Evolutionary conservation across 495 filamentous ascomycete species (phyloP).

Genomic region (Aspergillus funiculosus): DNA sequence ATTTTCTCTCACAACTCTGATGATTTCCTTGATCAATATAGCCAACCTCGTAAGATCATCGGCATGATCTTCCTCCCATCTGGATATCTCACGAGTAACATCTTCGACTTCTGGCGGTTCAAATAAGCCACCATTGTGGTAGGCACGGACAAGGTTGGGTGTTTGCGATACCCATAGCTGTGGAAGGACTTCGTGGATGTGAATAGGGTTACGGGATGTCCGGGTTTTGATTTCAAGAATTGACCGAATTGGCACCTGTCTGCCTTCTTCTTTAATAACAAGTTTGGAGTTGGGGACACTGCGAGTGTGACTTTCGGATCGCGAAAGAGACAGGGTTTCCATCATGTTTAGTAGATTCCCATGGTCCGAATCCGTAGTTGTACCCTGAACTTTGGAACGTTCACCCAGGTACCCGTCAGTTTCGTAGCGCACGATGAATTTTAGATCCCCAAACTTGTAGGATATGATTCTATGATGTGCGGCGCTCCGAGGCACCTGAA

Average conservation of each 20-base stretch:
- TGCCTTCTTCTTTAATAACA: conserved; percentile 29
- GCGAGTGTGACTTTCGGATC: no score
- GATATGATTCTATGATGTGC: conserved; percentile 46
- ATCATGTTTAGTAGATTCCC: conserved; percentile 24
- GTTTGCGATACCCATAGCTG: conserved; percentile 51
- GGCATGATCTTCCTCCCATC: conserved; percentile 37
- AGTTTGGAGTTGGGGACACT: conserved; percentile 23
- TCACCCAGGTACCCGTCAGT: conserved; percentile 39
- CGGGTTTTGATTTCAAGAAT: conserved; percentile 50
- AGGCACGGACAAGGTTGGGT: conserved; percentile 43
- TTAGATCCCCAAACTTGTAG: conserved; percentile 41
- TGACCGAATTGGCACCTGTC: conserved; percentile 27
- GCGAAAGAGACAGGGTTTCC: conserved; percentile 28
- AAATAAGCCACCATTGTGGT: conserved; percentile 41
- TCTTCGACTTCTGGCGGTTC: conserved; percentile 31
- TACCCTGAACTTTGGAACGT: not conserved
- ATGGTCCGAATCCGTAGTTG: conserved; percentile 2
- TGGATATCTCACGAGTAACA: conserved; percentile 27
- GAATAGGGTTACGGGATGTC: conserved; percentile 28
- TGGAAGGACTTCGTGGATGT: conserved; percentile 32
- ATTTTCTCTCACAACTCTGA: conserved; percentile 23
- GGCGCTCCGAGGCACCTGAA: conserved; percentile 32
- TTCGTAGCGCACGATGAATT: conserved; percentile 43
- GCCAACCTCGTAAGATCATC: conserved; percentile 28
- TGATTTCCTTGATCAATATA: conserved; percentile 33